Evolutionary conservation across 179 eudicot species (phyloP), one percentile per base, ranked within the genome.

Genomic region (Nepenthes alata): DNA sequence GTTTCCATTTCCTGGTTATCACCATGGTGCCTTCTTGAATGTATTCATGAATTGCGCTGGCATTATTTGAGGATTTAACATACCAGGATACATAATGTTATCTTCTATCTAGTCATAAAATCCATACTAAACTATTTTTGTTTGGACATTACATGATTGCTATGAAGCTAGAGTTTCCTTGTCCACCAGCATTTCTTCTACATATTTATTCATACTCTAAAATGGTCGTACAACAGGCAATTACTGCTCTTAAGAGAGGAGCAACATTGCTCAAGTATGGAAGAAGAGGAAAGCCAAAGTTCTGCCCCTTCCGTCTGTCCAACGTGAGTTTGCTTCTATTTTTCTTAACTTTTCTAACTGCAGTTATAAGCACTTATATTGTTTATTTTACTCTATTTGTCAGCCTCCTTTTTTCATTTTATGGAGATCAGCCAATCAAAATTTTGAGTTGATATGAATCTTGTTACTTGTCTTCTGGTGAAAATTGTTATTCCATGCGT

Each of bases 201-300:
- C 53, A 11, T 34, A 60, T 62, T 53, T 53, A 51, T 65, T 34
- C 55, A n/a, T 8, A 41, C 54, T 75, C 45, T 53, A 62, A 52
- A 49, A 45, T 79, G 61, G 62, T 74, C 57, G 70, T 61, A 44
- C 68, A 47, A 75, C 96, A 91, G 98, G 98, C 98, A 48, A 86
- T 91, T 61, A 91, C 95, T 69, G 98, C 98, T 57, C 89, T 91
- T 63, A 91, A 91, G 81, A 91, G 89, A 74, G 98, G 98, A 45
- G 96, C 98, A 15, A 73, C 73, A 75, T 74, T 91, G 66, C 95
- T 91, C 35, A 91, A 91, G 74, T 91, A 91, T 75, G 98, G 98
- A 74, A 79, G 98, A 77, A 81, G 98, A 70, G 98, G 98, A 63
- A 91, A 91, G 77, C 98, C 98, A 9, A 91, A 91, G 70, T 86